Evolutionary conservation across 805 yeast genomes (phyloP), one percentile per base, ranked within the genome.

Genomic region (Zygotorulaspora chibaensis): DNA sequence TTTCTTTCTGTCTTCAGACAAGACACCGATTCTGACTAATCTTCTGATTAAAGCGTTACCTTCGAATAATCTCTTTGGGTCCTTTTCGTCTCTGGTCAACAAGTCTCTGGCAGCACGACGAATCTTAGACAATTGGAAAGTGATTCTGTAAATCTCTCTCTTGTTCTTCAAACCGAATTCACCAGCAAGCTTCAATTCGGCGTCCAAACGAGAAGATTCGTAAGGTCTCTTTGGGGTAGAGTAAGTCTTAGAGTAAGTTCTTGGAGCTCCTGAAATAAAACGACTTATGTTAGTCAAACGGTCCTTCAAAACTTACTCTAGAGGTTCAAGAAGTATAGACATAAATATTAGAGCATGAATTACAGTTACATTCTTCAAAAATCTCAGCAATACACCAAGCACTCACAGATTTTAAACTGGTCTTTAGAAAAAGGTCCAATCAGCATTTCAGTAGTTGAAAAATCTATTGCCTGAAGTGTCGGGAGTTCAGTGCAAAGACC

Each of bases 61-160:
- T 80, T 93, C 99, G 83, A 93, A 93, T 71, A 93, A 85, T 82
- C 99, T 89, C 88, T 90, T 93, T 84, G 96, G 97, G 79, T 93
- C 99, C 84, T 93, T 93, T 83, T 93, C 99, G 71, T 93, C 99
- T 82, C 96, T 89, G 82, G 99, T 93, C 77, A 93, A 84, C 70
- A 93, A 81, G 72, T 93, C 98, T 86, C 99, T 96, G 72, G 99
- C 99, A 75, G 99, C 99, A 82, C 99, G 89, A 82, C 99, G 90
- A 74, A 93, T 91, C 84, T 93, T 93, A 59, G 99, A 93, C 71
- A 93, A 87, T 81, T 93, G 98, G 84, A 86, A 87, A 75, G 95
- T 95, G 74, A 93, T 90, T 86, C 99, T 89, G 95, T 93, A 93
- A 76, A 93, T 88, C 80, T 93, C 99, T 75, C 95, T 87, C 91